These are phyloP conservation scores for Dysphania ambrosioides DNA, from an alignment of 148 eudicot genomes.

Conservation along the genomic window DNA sequence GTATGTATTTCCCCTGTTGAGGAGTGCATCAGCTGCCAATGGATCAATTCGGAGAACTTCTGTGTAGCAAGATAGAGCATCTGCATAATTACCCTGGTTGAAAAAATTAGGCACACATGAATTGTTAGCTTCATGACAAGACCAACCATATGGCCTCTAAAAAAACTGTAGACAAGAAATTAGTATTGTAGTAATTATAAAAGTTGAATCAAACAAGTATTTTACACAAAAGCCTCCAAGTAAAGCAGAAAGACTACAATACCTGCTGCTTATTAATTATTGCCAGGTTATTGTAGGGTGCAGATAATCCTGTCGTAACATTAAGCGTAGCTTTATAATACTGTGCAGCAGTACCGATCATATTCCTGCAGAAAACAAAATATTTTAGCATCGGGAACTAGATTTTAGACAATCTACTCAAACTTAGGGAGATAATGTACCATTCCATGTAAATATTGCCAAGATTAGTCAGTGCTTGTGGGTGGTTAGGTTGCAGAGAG, in stretches of 20 bases:
- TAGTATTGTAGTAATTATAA: too few relatives aligned
- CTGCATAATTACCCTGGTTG: conserved; percentile 71
- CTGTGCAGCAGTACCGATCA: conserved; percentile 81
- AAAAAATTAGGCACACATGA: neutral
- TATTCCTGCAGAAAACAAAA: conserved; percentile 60
- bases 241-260: conserved; percentile 5
- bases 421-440: conserved; percentile 34
- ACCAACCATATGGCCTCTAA: neutral
- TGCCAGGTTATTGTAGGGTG: conserved; percentile 90
- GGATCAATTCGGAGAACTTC: conserved; percentile 95
- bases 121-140: conserved; percentile 1
- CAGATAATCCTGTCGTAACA: conserved; percentile 92
- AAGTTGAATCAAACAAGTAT: neutral
- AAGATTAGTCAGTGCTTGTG: conserved; percentile 92
- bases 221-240: neutral
- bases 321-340: conserved; percentile 79
- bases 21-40: conserved; percentile 80
- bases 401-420: neutral
- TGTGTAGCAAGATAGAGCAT: conserved; percentile 89
- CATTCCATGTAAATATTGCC: conserved; percentile 98
- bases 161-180: neutral
- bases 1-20: conserved; percentile 85
- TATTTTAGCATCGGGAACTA: neutral
- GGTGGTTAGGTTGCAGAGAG: conserved; percentile 79
- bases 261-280: conserved; percentile 97